These are phyloP conservation scores for Byssothecium circinans DNA, from an alignment of 2,329 filamentous ascomycete species.

Conservation along the genomic window DNA sequence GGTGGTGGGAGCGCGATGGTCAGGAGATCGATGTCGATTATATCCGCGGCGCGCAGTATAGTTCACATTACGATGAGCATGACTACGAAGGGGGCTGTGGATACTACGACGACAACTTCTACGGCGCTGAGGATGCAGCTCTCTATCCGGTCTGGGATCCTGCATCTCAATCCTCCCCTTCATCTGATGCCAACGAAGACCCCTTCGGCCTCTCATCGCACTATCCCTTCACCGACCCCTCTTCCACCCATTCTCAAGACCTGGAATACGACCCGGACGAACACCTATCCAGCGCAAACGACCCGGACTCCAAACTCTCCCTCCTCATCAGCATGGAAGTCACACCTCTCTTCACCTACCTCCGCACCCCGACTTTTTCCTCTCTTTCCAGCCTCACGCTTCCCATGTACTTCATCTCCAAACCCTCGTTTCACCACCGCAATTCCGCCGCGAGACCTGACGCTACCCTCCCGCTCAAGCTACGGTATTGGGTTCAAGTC, in stretches of 20 bases:
- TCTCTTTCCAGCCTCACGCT: constrained; percentile 31
- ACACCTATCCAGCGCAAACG: constrained; percentile 20
- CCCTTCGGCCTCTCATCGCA: constrained; percentile 34
- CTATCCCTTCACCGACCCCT: constrained; percentile 36
- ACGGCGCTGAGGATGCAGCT: constrained; percentile 21
- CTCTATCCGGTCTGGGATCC: constrained; percentile 36
- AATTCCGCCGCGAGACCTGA: constrained; percentile 20
- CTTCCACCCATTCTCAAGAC: background rate
- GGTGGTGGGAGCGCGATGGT: constrained; percentile 27
- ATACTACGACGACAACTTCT: constrained; percentile 21
- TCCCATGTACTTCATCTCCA: constrained; percentile 38
- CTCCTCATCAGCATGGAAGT: constrained; percentile 38
- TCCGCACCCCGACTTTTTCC: constrained; percentile 27
- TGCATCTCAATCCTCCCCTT: too few relatives aligned
- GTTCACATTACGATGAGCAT: constrained; percentile 35
- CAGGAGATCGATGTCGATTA: constrained; percentile 34
- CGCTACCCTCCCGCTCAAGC: constrained; percentile 30
- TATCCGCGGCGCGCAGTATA: constrained; percentile 27
- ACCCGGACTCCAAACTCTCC: constrained; percentile 32
- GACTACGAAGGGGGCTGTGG: constrained; percentile 40
- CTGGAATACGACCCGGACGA: constrained; percentile 11
- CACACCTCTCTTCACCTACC: constrained; percentile 36
- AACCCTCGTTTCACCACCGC: constrained; percentile 25
- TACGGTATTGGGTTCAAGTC: constrained; percentile 39
- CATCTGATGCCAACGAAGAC: constrained; percentile 23